Evolutionary conservation across 352 stramenopile genomes (phyloP).

Genomic region (Saprolegnia parasitica): DNA sequence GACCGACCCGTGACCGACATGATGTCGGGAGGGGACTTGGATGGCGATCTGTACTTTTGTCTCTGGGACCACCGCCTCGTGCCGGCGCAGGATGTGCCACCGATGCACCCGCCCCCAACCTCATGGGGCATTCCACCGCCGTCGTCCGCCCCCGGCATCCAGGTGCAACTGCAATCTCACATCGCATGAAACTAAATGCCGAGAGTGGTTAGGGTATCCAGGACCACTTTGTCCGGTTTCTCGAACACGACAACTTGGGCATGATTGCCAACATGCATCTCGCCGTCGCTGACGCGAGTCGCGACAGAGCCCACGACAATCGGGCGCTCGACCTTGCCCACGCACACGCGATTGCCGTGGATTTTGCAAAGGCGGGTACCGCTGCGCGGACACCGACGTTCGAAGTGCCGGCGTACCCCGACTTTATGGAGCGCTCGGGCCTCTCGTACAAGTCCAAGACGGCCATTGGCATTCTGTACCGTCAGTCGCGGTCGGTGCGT

Average conservation of each 20-base stretch:
- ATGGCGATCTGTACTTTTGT: constrained; percentile 73
- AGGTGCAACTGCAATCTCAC: too few relatives aligned
- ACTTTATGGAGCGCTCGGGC: constrained; percentile 72
- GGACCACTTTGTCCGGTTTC: constrained; percentile 67
- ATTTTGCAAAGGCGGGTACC: constrained; percentile 40
- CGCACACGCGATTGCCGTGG: constrained; percentile 63
- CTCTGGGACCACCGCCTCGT: constrained; percentile 79
- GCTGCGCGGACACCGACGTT: constrained; percentile 48
- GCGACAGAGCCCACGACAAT: constrained; percentile 44
- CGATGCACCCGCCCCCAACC: constrained; percentile 34
- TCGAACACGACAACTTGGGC: constrained; percentile 66
- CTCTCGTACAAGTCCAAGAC: constrained; percentile 62
- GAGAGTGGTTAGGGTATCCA: constrained; percentile 46
- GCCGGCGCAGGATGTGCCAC: constrained; percentile 33
- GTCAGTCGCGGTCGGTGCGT: too few relatives aligned
- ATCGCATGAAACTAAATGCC: too few relatives aligned
- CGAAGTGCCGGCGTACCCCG: constrained; percentile 56
- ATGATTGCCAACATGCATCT: constrained; percentile 74
- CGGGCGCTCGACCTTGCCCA: constrained; percentile 50
- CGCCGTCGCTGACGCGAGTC: constrained; percentile 48
- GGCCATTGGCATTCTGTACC: constrained; percentile 68
- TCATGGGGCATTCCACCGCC: too few relatives aligned
- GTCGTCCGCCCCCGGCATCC: too few relatives aligned
- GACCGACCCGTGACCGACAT: constrained; percentile 69
- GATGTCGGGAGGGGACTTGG: constrained; percentile 74